Evolutionary conservation across 495 filamentous ascomycete genomes (phyloP).

Genomic region (Poronia punctata): DNA sequence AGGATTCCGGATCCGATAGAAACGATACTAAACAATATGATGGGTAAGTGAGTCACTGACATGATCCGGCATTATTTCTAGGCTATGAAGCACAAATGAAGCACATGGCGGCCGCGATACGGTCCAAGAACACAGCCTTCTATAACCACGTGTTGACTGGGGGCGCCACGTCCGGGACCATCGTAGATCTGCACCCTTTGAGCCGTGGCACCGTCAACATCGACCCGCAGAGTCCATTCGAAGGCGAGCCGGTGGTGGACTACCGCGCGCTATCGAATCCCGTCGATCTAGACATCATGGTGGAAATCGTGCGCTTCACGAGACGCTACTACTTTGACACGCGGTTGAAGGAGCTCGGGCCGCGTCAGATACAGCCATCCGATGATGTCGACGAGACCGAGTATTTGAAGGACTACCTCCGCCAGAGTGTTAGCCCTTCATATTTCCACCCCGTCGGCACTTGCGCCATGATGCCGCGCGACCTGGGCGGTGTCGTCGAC

Average conservation of each 20-base stretch:
- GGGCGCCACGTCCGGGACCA: conserved; percentile 22
- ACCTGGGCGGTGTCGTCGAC: conserved; percentile 47
- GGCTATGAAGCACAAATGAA: conserved; percentile 42
- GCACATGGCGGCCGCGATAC: conserved; percentile 30
- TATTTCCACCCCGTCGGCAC: conserved; percentile 44
- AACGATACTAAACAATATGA: conserved; percentile 1
- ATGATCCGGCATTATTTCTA: neutral
- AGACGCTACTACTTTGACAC: conserved; percentile 33
- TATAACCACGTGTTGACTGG: conserved; percentile 35
- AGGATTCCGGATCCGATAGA: neutral
- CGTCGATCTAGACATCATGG: conserved; percentile 36
- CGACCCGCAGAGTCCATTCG: conserved; percentile 30
- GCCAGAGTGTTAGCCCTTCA: conserved; percentile 26
- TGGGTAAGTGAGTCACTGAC: neutral
- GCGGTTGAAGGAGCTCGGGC: conserved; percentile 14
- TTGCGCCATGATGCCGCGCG: conserved; percentile 48
- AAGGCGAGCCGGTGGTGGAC: conserved; percentile 37
- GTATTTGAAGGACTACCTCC: conserved; percentile 24
- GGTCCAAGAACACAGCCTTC: conserved; percentile 34
- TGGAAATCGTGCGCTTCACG: conserved; percentile 35
- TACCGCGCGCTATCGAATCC: conserved; percentile 44
- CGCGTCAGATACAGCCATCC: conserved; percentile 27
- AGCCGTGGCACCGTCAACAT: conserved; percentile 41
- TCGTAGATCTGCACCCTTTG: conserved; percentile 39
- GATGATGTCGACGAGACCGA: conserved; percentile 21